Evolutionary conservation across 2,329 filamentous ascomycete genomes (phyloP).

Genomic region (Fusarium odoratissimum): DNA sequence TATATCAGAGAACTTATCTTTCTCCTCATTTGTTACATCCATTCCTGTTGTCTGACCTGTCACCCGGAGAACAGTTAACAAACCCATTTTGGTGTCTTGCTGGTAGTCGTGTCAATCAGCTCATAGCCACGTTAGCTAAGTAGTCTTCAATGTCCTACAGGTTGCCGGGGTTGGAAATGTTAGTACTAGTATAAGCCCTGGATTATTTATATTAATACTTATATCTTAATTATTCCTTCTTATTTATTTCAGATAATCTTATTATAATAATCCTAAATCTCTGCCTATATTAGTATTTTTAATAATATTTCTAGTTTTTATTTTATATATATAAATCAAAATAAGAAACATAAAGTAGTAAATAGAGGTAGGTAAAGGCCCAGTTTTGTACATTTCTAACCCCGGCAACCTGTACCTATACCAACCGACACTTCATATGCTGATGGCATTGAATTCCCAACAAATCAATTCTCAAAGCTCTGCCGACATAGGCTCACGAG

Average conservation of each 20-base stretch:
- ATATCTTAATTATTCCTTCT: no score
- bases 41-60: background rate
- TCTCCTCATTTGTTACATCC: background rate
- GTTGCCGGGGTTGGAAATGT: background rate
- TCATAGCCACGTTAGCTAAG: slow-evolving; percentile 26
- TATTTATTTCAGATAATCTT: no score
- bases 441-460: slow-evolving; percentile 6
- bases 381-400: background rate
- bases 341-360: background rate
- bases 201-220: background rate
- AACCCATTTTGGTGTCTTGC: slow-evolving; percentile 5
- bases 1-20: background rate
- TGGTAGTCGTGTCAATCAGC: slow-evolving; percentile 16
- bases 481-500: background rate
- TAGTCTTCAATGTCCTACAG: background rate
- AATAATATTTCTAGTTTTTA: background rate
- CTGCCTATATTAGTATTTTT: background rate
- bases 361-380: background rate
- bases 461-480: background rate
- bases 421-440: slow-evolving; percentile 3
- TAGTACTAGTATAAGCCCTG: background rate
- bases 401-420: background rate
- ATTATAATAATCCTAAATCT: no score
- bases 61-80: background rate
- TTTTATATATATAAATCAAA: background rate